Percentiles rank a stretch among this genome's conserved stretches.
Evolutionary conservation across 345 rosid species (phyloP).

Genomic region (Citrus sinensis): DNA sequence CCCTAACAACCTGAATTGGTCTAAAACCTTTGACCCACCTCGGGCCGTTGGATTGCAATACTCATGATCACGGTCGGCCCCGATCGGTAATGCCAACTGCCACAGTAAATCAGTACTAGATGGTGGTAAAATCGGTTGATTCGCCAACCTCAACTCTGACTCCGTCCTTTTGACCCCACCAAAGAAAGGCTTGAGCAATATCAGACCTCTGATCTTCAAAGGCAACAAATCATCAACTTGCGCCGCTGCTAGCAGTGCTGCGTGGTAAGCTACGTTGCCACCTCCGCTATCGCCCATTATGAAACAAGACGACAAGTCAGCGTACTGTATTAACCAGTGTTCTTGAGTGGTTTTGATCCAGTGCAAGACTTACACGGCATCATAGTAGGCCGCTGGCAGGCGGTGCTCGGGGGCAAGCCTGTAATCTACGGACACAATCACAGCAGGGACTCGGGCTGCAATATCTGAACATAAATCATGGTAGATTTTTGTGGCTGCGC

Average conservation of each 20-base stretch:
- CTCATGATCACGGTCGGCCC: slow-evolving; percentile 51
- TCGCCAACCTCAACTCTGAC: too few species aligned
- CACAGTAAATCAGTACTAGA: too few species aligned
- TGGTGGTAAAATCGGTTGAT: too few species aligned
- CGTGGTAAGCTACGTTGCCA: slow-evolving; percentile 50
- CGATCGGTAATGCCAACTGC: too few species aligned
- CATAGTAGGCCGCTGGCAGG: slow-evolving; percentile 65
- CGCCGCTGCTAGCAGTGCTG: slow-evolving; percentile 32
- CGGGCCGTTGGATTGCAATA: slow-evolving; percentile 47
- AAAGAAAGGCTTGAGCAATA: too few species aligned
- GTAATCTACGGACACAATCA: slow-evolving; percentile 46
- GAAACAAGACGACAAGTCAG: slow-evolving; percentile 34
- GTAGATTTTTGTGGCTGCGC: slow-evolving; percentile 11
- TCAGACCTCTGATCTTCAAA: too few species aligned
- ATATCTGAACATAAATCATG: slow-evolving; percentile 39
- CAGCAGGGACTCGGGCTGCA: slow-evolving; percentile 26
- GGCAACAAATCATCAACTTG: too few species aligned
- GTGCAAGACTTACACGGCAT: slow-evolving; percentile 41
- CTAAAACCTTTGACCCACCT: slow-evolving; percentile 24
- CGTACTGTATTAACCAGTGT: slow-evolving; percentile 35
- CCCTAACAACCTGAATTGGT: slow-evolving; percentile 18
- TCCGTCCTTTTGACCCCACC: too few species aligned
- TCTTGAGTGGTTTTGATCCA: slow-evolving; percentile 32
- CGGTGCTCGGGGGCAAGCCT: slow-evolving; percentile 70
- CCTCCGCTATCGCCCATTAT: slow-evolving; percentile 64